Percentiles rank a stretch among this genome's conserved stretches.
These are phyloP conservation scores for Cercospora nicotianae DNA, from an alignment of 2,329 filamentous ascomycete genomes.

Conservation along the genomic window DNA sequence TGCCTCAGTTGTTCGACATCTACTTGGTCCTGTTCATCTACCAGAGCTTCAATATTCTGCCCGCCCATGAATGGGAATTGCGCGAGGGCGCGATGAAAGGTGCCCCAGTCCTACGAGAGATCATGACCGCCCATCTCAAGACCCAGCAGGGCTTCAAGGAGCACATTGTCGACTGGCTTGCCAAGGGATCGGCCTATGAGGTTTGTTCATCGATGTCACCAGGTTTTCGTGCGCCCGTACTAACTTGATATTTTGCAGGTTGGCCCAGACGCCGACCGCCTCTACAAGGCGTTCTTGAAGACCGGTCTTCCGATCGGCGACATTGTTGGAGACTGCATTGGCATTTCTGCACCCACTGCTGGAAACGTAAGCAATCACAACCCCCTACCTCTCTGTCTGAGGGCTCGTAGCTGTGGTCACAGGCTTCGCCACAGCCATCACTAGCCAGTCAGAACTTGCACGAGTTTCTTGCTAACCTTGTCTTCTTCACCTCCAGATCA, in stretches of 20 bases:
- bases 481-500: slow-evolving; percentile 37
- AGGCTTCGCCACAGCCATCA: not conserved
- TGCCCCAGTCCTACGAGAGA: slow-evolving; percentile 41
- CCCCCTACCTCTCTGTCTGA: not conserved
- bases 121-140: slow-evolving; percentile 49
- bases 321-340: slow-evolving; percentile 53
- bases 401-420: not conserved
- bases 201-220: not conserved
- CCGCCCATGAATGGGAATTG: slow-evolving; percentile 51
- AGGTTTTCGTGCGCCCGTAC: not conserved
- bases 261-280: slow-evolving; percentile 51
- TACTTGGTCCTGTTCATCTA: slow-evolving; percentile 52
- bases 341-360: slow-evolving; percentile 52
- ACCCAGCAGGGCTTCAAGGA: slow-evolving; percentile 48
- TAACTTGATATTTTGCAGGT: slow-evolving; percentile 33
- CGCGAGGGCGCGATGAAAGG: slow-evolving; percentile 48
- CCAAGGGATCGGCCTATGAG: slow-evolving; percentile 52
- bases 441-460: not conserved
- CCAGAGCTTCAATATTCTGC: slow-evolving; percentile 56
- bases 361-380: slow-evolving; percentile 37
- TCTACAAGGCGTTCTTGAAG: slow-evolving; percentile 53
- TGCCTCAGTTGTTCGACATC: slow-evolving; percentile 50
- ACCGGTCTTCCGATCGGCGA: slow-evolving; percentile 51
- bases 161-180: slow-evolving; percentile 49
- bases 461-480: not conserved